Base-by-base conservation (phyloP, 345 rosid species). In the Boechera divaricarpa region DNA sequence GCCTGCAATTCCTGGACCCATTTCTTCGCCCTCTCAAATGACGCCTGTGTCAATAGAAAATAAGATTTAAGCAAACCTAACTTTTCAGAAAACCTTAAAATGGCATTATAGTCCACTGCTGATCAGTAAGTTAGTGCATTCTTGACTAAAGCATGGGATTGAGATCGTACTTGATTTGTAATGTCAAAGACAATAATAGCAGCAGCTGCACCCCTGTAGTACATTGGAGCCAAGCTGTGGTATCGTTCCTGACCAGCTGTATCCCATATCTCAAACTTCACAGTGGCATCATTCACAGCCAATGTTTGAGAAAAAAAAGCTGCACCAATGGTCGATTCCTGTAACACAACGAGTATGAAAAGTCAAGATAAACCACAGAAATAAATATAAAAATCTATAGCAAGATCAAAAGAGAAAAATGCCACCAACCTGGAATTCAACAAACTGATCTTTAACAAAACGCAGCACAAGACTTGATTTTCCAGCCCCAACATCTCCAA, bases 211-310 rank as follows among this genome's bases (percentile, higher is more conserved):
- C 90, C 90, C 74, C 90, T 76, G 77, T 87, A 87, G 77, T 87
- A 87, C 90, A 87, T 87, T 15, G 90, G 90, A 78, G 90, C 90
- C 73, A 87, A 85, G 82, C 90, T 87, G 38, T 87, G 90, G 78
- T 87, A 87, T 68, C 90, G 84, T 67, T 87, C 88, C 41, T 87
- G 90, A 18, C 90, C 90, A 6, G 90, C 90, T 2, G 90, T 87
- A 75, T 87, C 90, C 90, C 90, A 87, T 59, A 87, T 87, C 83
- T 87, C 90, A 71, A 87, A 80, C 83, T 87, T 87, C 16, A 85
- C 87, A 1, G 87, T 82, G 3, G 80, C 88, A 76, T 87, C 90
- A 76, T 87, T 87, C 68, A 85, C 87, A 35, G 86, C 83, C 74
- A 87, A 64, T n/a, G 88, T 85, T 57, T 85, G 90, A 42, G 90